Percentiles rank a stretch among this genome's conserved stretches.
Conservation (phyloP, 2,329 filamentous ascomycete genomes). For the Apiospora kogelbergensis region DNA sequence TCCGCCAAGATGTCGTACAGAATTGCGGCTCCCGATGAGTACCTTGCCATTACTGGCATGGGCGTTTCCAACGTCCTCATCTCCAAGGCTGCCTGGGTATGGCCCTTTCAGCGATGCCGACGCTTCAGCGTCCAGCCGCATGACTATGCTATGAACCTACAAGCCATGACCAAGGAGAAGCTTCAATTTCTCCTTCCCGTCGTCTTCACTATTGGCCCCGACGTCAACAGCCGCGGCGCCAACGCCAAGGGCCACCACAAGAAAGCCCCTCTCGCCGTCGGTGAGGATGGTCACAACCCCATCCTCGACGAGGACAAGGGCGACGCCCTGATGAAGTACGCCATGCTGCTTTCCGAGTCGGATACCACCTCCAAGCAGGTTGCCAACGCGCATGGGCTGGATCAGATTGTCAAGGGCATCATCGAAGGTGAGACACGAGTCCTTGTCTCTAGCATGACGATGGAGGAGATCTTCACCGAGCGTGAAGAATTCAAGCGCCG, state of each 20-base stretch:
- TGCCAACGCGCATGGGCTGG: conserved; percentile 58
- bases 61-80: conserved; percentile 74
- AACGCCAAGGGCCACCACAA: conserved; percentile 33
- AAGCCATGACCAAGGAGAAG: conserved; percentile 89
- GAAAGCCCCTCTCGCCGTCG: conserved; percentile 8
- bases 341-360: conserved; percentile 71
- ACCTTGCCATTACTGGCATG: conserved; percentile 84
- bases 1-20: conserved; percentile 57
- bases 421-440: conserved; percentile 86
- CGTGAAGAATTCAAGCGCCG: conserved; percentile 75
- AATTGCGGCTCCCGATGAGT: conserved; percentile 75
- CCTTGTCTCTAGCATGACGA: conserved; percentile 85
- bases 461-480: conserved; percentile 85
- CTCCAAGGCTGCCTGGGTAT: conserved; percentile 73
- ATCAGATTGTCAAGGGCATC: conserved; percentile 85
- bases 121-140: conserved; percentile 69
- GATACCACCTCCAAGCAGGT: conserved; percentile 41
- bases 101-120: conserved; percentile 67
- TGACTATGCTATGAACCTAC: conserved; percentile 79
- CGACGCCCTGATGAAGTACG: conserved; percentile 76
- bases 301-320: conserved; percentile 47
- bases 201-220: conserved; percentile 82
- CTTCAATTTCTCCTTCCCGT: conserved; percentile 79
- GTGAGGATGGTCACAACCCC: conserved; percentile 22
- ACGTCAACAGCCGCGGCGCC: conserved; percentile 61